Evolutionary conservation across 176 grass and related monocot genomes (phyloP).

Genomic region (sorghum (Sorghum bicolor)): DNA sequence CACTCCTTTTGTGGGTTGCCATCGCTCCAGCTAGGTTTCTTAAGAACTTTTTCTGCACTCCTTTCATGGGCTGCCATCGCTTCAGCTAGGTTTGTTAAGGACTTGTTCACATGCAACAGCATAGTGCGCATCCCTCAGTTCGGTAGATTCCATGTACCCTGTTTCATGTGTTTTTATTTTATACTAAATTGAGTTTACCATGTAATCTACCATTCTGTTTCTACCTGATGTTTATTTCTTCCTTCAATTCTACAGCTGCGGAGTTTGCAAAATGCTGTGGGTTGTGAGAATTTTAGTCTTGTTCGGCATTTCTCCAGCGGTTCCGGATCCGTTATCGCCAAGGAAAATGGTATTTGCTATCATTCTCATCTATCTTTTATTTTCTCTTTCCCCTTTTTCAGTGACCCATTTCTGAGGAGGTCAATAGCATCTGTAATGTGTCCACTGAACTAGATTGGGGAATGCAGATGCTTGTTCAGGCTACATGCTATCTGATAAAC

Average conservation of each 20-base stretch:
- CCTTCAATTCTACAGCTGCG: conserved; percentile 56
- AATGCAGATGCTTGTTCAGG: background rate
- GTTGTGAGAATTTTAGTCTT: conserved; percentile 40
- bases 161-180: background rate
- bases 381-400: background rate
- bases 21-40: background rate
- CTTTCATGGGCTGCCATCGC: background rate
- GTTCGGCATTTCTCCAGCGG: conserved; percentile 56
- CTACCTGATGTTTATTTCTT: background rate
- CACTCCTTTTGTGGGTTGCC: background rate
- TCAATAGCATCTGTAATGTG: background rate
- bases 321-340: conserved; percentile 24
- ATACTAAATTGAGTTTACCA: background rate
- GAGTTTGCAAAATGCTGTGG: conserved; percentile 50
- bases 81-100: background rate
- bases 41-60: background rate
- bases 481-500: background rate
- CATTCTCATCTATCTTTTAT: background rate
- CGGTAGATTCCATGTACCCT: background rate
- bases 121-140: background rate
- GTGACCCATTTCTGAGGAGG: background rate
- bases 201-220: background rate
- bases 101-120: background rate
- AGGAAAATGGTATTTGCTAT: conserved; percentile 38
- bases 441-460: background rate